These are phyloP conservation scores for Carallia brachiata DNA, from an alignment of 345 rosid genomes.

Conservation along the genomic window DNA sequence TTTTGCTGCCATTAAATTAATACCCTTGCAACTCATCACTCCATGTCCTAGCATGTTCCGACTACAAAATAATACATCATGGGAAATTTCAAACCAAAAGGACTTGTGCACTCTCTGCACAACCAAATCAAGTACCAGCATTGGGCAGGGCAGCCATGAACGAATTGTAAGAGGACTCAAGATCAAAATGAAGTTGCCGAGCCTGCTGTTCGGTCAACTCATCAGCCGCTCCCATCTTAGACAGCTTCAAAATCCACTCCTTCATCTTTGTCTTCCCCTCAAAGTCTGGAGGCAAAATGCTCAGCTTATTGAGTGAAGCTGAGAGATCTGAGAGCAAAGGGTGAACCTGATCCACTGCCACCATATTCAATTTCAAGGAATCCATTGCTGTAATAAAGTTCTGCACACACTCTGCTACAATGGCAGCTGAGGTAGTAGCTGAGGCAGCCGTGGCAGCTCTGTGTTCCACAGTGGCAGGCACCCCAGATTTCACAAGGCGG, in stretches of 20 bases:
- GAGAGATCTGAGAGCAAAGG: slow-evolving; percentile 84
- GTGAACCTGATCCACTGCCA: slow-evolving; percentile 92
- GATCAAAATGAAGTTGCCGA: slow-evolving; percentile 86
- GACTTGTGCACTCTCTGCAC: neutral
- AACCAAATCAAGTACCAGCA: slow-evolving; percentile 49
- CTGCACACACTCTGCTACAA: slow-evolving; percentile 95
- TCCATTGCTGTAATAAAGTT: slow-evolving; percentile 96
- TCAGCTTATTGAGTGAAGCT: slow-evolving; percentile 74
- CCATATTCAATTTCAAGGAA: slow-evolving; percentile 87
- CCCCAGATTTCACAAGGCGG: slow-evolving; percentile 81
- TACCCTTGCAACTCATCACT: slow-evolving; percentile 5
- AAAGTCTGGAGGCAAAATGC: slow-evolving; percentile 80
- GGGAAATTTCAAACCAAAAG: neutral
- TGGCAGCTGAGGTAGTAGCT: slow-evolving; percentile 70
- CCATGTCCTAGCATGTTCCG: slow-evolving; percentile 1
- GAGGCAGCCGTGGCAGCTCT: slow-evolving; percentile 64
- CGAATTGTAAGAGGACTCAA: slow-evolving; percentile 93
- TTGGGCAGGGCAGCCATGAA: slow-evolving; percentile 96
- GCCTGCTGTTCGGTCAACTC: slow-evolving; percentile 95
- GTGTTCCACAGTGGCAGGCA: slow-evolving; percentile 96
- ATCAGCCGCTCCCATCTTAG: slow-evolving; percentile 97
- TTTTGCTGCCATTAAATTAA: slow-evolving; percentile 8
- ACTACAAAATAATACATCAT: slow-evolving; percentile 8
- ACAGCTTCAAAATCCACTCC: slow-evolving; percentile 82
- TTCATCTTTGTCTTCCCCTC: slow-evolving; percentile 96